A percentile compares a stretch with the other conserved stretches of the same genome.
These are phyloP conservation scores for Mycena vitilis DNA, from an alignment of 768 basidiomycete genomes.

Conservation along the genomic window DNA sequence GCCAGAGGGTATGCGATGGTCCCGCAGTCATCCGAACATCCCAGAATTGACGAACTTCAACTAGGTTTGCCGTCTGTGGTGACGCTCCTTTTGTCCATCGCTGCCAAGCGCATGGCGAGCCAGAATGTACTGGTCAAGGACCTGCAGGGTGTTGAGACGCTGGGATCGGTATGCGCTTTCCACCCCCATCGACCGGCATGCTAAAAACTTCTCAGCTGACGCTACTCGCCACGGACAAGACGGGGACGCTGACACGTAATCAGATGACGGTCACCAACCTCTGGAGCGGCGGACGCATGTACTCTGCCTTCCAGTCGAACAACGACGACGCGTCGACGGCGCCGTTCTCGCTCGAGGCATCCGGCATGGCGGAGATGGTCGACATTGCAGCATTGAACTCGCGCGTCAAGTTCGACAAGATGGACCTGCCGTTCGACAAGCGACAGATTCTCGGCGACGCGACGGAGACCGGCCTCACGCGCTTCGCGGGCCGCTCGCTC, in stretches of 20 bases:
- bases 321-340: conserved; percentile 69
- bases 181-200: conserved; percentile 50
- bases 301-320: conserved; percentile 76
- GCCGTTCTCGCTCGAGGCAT: conserved; percentile 60
- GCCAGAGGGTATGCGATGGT: conserved; percentile 45
- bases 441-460: conserved; percentile 76
- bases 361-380: conserved; percentile 75
- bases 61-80: conserved; percentile 75
- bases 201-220: conserved; percentile 60
- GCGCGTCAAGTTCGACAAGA: conserved; percentile 75
- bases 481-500: conserved; percentile 71
- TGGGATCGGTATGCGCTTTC: conserved; percentile 56
- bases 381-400: conserved; percentile 76
- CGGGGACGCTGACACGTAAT: conserved; percentile 76
- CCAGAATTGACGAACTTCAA: conserved; percentile 52
- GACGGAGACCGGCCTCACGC: conserved; percentile 79
- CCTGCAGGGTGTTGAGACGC: conserved; percentile 77
- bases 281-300: conserved; percentile 74
- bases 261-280: conserved; percentile 81
- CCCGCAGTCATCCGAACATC: neutral
- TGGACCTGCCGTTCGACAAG: conserved; percentile 70
- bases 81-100: conserved; percentile 74
- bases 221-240: conserved; percentile 77
- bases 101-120: conserved; percentile 77
- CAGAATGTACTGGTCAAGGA: conserved; percentile 82